Base-by-base conservation (phyloP, 2,329 filamentous ascomycete species). In the Trichoderma gracile region DNA sequence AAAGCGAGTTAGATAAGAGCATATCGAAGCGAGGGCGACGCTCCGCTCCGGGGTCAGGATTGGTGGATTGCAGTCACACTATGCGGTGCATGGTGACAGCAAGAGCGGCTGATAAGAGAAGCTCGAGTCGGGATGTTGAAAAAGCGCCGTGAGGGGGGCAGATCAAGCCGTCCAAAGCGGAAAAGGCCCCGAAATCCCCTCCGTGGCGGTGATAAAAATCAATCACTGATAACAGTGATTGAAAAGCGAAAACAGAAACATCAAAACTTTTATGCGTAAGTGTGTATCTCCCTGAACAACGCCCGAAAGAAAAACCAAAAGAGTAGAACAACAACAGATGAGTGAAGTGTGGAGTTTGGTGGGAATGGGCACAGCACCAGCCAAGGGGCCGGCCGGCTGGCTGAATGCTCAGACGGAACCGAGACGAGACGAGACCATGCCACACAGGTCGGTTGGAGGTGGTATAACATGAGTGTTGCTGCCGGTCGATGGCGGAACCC, bases 91-190 rank as follows among this genome's bases (percentile, higher is more conserved):
- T 52, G 57, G 57, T 61, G 57, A 53, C 38, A 42, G 57, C 38
- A 23, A 42, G 21, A 50, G 57, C 55, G 45, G 56, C 56, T 43
- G 57, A 61, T 61, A 61, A 61, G 57, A 61, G 57, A 61, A 38
- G 38, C 49, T 52, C 46, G 14, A 25, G 33, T 49, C 50, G 57
- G 47, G 33, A 59, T 59, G 7, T 50, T 17, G 52, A 55, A n/a
- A 43, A 60, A 52, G 33, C 45, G 57, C 46, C 46, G 46, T 23
- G 38, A 61, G 47, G 57, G 46, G 57, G 2, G 38, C 17, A 21
- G 9, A 61, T 46, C 17, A 17, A 25, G 47, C 15, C 23, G 47
- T 23, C 57, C 46, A 53, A 45, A 45, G 47, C 9, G 38, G 30
- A n/a, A 52, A 52, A 61, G 47, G 45, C 15, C 5, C 55, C 55